Evolutionary conservation across 768 basidiomycete species (phyloP).

Genomic region (Kwoniella sp.): DNA sequence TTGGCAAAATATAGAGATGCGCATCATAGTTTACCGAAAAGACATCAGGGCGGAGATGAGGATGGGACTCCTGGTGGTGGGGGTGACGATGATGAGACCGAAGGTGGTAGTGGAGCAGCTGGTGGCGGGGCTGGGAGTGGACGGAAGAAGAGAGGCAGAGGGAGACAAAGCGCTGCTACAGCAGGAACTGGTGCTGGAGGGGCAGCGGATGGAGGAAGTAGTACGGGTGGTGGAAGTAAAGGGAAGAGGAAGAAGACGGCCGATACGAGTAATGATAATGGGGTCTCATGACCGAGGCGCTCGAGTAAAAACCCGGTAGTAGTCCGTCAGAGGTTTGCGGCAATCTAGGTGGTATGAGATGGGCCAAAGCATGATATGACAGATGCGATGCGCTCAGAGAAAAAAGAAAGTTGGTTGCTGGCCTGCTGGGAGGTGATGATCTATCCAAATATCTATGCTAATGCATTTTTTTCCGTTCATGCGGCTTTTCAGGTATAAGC

Average conservation of each 20-base stretch:
- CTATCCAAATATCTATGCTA: neutral
- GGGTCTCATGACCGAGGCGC: neutral
- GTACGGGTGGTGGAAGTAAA: constrained; percentile 21
- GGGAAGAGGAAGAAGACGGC: constrained; percentile 21
- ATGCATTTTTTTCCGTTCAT: neutral
- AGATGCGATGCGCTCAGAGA: too few species aligned
- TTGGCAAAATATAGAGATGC: constrained; percentile 79
- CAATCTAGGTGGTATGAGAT: too few species aligned
- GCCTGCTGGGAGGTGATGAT: neutral
- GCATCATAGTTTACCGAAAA: constrained; percentile 19
- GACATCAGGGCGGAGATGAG: neutral
- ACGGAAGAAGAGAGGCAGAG: constrained; percentile 22
- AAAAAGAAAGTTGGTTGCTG: neutral
- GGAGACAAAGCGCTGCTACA: constrained; percentile 1
- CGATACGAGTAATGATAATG: neutral
- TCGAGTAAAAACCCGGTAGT: too few species aligned
- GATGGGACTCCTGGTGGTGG: neutral
- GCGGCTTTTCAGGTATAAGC: neutral
- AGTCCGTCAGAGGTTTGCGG: too few species aligned
- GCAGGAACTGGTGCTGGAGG: neutral
- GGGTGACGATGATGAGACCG: constrained; percentile 8
- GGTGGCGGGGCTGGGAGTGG: neutral
- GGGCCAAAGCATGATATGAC: too few species aligned
- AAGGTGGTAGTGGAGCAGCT: neutral
- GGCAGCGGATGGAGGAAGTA: neutral